Conservation (phyloP, 2,329 filamentous ascomycete species). For the Pestalotiopsis sp. region DNA sequence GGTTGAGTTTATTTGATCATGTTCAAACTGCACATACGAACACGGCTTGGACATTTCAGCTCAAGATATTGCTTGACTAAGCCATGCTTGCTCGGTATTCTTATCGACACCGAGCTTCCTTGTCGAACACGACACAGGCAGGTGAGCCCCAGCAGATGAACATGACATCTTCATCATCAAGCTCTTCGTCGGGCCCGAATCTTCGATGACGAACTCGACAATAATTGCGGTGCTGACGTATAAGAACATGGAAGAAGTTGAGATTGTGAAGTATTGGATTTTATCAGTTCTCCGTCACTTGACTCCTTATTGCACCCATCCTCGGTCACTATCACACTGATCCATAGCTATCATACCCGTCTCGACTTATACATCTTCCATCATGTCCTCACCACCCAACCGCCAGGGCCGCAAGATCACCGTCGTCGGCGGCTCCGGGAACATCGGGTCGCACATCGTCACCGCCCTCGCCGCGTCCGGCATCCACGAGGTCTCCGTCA, state of each 20-base stretch:
- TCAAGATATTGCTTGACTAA: background rate
- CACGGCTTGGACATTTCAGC: background rate
- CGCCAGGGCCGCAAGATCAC: constrained; percentile 20
- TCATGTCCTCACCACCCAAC: background rate
- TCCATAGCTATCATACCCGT: background rate
- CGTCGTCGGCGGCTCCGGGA: constrained; percentile 27
- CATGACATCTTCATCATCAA: background rate
- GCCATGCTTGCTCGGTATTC: background rate
- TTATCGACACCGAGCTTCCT: background rate
- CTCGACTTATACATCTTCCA: background rate
- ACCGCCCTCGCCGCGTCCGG: constrained; percentile 10
- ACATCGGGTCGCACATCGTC: constrained; percentile 19
- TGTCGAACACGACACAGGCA: background rate
- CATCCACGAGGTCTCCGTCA: constrained; percentile 32
- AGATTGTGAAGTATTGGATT: background rate
- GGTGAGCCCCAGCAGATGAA: background rate
- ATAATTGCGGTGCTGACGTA: background rate
- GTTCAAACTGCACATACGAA: background rate
- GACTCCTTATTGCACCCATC: background rate
- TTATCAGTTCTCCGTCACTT: background rate
- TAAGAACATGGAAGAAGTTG: background rate
- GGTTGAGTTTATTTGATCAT: no score
- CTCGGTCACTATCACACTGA: background rate
- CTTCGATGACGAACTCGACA: background rate
- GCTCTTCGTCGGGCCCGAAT: background rate